Conservation (phyloP, 306 rosid species). For the Lotus japonicus region DNA sequence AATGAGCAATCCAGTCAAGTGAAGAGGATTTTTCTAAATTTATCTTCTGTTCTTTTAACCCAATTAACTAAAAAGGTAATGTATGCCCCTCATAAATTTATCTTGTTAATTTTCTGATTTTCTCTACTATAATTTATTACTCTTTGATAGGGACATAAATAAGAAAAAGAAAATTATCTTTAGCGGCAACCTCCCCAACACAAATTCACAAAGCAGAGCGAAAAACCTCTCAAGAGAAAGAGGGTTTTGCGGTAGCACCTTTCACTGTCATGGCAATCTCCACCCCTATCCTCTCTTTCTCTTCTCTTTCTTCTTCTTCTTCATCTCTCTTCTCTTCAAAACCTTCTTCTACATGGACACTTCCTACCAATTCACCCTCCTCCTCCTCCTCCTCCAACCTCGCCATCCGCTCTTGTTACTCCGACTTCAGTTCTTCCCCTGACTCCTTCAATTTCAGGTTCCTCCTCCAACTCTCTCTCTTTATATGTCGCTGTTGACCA, state of each 20-base stretch:
- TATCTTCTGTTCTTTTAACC: too few species aligned
- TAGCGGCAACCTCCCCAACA: slow-evolving; percentile 16
- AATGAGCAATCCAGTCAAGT: too few species aligned
- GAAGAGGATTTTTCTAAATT: too few species aligned
- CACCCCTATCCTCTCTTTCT: not conserved
- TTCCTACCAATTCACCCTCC: not conserved
- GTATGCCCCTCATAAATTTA: too few species aligned
- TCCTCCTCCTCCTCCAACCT: not conserved
- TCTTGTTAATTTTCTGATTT: too few species aligned
- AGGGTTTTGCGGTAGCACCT: slow-evolving; percentile 25
- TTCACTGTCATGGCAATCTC: slow-evolving; percentile 7
- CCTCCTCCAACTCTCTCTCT: not conserved
- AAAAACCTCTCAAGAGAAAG: not conserved
- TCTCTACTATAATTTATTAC: too few species aligned
- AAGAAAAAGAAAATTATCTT: slow-evolving; percentile 15
- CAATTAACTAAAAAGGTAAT: too few species aligned
- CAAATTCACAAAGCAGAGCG: not conserved
- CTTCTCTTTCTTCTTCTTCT: not conserved
- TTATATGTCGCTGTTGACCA: too few species aligned
- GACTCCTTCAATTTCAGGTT: slow-evolving; percentile 29
- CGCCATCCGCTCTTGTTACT: slow-evolving; percentile 22
- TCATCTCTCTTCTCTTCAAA: slow-evolving; percentile 1
- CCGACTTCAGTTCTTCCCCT: slow-evolving; percentile 20
- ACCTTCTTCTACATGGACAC: not conserved
- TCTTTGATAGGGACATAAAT: too few species aligned